Percentiles rank a stretch among this genome's conserved stretches.
phyloP scores from a whole-genome alignment of 1,284 basidiomycete species.

The Cutaneotrichosporon cyanovorans region DNA sequence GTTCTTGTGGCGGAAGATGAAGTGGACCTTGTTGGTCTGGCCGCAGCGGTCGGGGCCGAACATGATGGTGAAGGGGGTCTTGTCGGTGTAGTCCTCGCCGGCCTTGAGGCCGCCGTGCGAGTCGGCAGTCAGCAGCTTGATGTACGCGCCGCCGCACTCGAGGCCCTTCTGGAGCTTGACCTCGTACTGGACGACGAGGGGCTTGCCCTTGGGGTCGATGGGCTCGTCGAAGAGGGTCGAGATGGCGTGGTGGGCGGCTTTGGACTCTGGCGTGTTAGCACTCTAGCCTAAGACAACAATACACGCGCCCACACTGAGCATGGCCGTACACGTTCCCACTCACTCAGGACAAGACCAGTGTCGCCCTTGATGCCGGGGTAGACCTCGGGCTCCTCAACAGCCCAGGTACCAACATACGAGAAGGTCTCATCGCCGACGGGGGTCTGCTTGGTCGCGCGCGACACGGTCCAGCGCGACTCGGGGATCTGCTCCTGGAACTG shows the following conservation, averaged over 20 bases:
- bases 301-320: slow-evolving; percentile 67
- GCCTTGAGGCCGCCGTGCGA: slow-evolving; percentile 66
- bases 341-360: slow-evolving; percentile 76
- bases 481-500: slow-evolving; percentile 77
- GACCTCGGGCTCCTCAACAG: slow-evolving; percentile 81
- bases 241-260: slow-evolving; percentile 70
- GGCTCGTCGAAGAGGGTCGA: slow-evolving; percentile 73
- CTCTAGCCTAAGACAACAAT: slow-evolving; percentile 70
- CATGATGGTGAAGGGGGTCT: slow-evolving; percentile 97
- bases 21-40: slow-evolving; percentile 63
- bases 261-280: slow-evolving; percentile 40
- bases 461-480: slow-evolving; percentile 84
- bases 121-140: slow-evolving; percentile 73
- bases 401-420: slow-evolving; percentile 96
- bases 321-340: slow-evolving; percentile 13
- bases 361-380: slow-evolving; percentile 64
- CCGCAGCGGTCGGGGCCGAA: slow-evolving; percentile 66
- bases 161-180: slow-evolving; percentile 99
- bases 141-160: slow-evolving; percentile 97
- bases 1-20: slow-evolving; percentile 95
- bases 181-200: slow-evolving; percentile 96
- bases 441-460: slow-evolving; percentile 95
- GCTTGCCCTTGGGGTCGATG: slow-evolving; percentile 76
- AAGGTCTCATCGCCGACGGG: slow-evolving; percentile 87
- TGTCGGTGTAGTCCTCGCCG: slow-evolving; percentile 89